These are phyloP conservation scores for Leishmania tarentolae DNA, from an alignment of 208 protist species.

Conservation along the genomic window DNA sequence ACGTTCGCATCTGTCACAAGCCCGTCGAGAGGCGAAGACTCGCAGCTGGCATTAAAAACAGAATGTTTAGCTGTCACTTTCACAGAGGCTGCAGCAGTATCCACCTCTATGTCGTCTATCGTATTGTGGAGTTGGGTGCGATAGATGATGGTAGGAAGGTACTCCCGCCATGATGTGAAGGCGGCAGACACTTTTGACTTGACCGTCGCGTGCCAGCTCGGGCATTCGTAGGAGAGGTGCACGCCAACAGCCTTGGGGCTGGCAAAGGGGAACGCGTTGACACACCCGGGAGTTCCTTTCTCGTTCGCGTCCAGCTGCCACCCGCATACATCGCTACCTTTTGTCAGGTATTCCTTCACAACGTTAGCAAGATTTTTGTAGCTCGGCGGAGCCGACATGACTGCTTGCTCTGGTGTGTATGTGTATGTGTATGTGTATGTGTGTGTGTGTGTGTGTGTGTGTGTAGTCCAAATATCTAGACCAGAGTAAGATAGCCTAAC, in stretches of 20 bases:
- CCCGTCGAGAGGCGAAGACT: slow-evolving; percentile 35
- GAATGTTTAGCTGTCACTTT: slow-evolving; percentile 41
- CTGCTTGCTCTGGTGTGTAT: neutral
- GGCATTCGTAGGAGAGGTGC: slow-evolving; percentile 38
- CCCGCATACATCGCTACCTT: slow-evolving; percentile 34
- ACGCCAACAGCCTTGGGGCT: slow-evolving; percentile 34
- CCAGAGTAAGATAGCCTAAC: neutral
- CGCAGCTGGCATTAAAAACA: slow-evolving; percentile 37
- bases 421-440: neutral
- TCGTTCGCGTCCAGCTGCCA: slow-evolving; percentile 54
- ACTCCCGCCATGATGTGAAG: slow-evolving; percentile 36
- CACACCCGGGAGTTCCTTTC: slow-evolving; percentile 6
- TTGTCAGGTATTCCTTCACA: slow-evolving; percentile 58
- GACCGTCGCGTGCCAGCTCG: slow-evolving; percentile 17
- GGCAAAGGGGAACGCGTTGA: slow-evolving; percentile 62
- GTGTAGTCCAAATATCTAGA: neutral
- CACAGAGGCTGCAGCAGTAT: slow-evolving; percentile 15
- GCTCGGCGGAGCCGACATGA: slow-evolving; percentile 25
- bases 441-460: neutral
- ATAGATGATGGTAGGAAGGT: slow-evolving; percentile 46
- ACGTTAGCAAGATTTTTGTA: slow-evolving; percentile 48
- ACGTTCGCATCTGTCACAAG: slow-evolving; percentile 36
- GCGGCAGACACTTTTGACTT: slow-evolving; percentile 21
- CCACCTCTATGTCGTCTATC: slow-evolving; percentile 20
- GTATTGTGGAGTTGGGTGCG: slow-evolving; percentile 18